A percentile compares a stretch with the other conserved stretches of the same genome.
phyloP scores from a whole-genome alignment of 441 rosid species.

The Erodium moschatum region DNA sequence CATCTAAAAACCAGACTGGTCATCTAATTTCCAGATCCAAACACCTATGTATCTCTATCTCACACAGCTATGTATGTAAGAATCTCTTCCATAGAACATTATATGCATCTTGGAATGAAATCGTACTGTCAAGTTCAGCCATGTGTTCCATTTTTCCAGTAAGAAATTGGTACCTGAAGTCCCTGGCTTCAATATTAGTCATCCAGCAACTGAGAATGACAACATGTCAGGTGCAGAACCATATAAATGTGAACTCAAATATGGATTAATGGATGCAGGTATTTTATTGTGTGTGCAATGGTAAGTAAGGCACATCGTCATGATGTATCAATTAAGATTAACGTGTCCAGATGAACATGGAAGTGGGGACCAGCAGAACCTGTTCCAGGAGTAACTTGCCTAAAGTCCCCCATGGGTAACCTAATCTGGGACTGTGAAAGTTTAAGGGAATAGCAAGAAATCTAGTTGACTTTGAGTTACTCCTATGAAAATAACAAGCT shows the following conservation, averaged over 20 bases:
- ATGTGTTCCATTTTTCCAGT: not conserved
- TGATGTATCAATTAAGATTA: conserved; percentile 7
- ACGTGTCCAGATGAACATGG: conserved; percentile 9
- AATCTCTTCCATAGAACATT: conserved; percentile 14
- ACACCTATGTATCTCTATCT: conserved; percentile 14
- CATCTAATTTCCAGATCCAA: conserved; percentile 18
- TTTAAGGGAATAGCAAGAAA: conserved; percentile 32
- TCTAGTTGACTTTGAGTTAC: conserved; percentile 27
- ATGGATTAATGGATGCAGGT: not conserved
- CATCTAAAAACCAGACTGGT: conserved; percentile 23
- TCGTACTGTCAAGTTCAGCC: conserved; percentile 12
- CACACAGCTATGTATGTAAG: no score
- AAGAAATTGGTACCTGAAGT: conserved; percentile 3
- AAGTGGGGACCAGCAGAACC: conserved; percentile 29
- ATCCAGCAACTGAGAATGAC: conserved; percentile 11
- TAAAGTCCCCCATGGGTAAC: conserved; percentile 45
- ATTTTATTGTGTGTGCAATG: conserved; percentile 4
- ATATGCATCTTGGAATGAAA: conserved; percentile 7
- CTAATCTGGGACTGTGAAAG: conserved; percentile 42
- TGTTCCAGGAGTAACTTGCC: conserved; percentile 26
- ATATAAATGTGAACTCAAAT: not conserved
- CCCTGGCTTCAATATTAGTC: not conserved
- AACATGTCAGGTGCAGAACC: conserved; percentile 1
- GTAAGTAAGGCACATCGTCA: not conserved
- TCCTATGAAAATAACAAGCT: conserved; percentile 6